Conservation (phyloP, 2,329 filamentous ascomycete genomes). For the Lizonia empirigonia region DNA sequence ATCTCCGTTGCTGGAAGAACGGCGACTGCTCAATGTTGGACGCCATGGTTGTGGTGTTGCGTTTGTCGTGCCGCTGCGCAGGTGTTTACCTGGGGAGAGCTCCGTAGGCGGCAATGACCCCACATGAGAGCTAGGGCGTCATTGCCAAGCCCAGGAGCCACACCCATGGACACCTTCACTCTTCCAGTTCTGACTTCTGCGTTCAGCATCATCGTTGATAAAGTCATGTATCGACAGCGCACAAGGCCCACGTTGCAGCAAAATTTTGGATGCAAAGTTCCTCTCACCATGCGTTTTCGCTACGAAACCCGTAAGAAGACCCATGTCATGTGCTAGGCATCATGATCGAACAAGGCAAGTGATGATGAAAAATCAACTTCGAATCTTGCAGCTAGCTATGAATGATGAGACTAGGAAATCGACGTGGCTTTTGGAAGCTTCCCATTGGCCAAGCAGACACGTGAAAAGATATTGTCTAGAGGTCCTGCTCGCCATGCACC, state of each 20-base stretch:
- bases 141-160: slow-evolving; percentile 9
- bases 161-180: slow-evolving; percentile 1
- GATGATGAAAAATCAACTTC: not conserved
- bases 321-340: not conserved
- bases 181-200: no score
- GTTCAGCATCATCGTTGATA: no score
- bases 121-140: slow-evolving; percentile 2
- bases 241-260: no score
- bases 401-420: not conserved
- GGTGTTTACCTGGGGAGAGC: slow-evolving; percentile 21
- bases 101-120: slow-evolving; percentile 1
- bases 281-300: no score
- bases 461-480: not conserved
- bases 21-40: slow-evolving; percentile 43
- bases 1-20: slow-evolving; percentile 41
- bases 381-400: not conserved
- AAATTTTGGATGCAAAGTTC: no score
- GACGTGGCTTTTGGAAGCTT: not conserved
- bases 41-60: slow-evolving; percentile 36
- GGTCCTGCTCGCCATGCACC: not conserved
- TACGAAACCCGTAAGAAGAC: slow-evolving; percentile 11
- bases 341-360: not conserved
- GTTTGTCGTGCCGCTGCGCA: slow-evolving; percentile 16
- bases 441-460: no score
- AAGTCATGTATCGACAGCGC: no score